Conservation (phyloP, 768 basidiomycete species). For the Trametes gibbosa region DNA sequence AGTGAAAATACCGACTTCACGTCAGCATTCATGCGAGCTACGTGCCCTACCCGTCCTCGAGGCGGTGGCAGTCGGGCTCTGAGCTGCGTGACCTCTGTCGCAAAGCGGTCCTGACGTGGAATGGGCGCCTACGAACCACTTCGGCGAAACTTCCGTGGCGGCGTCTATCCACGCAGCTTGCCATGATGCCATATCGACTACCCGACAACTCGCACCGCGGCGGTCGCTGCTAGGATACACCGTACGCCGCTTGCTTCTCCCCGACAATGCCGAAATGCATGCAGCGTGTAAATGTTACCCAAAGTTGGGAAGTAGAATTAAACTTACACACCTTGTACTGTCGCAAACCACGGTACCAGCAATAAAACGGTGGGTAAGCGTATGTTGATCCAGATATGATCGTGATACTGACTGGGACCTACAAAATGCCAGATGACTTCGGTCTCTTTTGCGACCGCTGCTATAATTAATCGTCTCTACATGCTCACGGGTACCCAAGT, state of each 20-base stretch:
- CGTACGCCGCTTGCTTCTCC: not conserved
- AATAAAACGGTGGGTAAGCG: too few relatives aligned
- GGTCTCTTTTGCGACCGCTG: not conserved
- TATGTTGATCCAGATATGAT: too few relatives aligned
- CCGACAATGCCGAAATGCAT: not conserved
- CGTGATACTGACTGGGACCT: too few relatives aligned
- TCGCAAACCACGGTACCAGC: too few relatives aligned
- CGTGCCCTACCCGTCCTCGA: not conserved
- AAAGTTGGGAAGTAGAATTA: too few relatives aligned
- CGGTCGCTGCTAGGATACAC: not conserved
- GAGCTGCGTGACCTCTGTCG: not conserved
- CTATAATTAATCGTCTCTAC: not conserved
- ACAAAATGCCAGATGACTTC: too few relatives aligned
- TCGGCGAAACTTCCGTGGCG: constrained; percentile 2
- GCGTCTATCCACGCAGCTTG: not conserved
- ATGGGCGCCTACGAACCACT: not conserved
- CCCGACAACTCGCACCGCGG: not conserved
- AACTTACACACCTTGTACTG: too few relatives aligned
- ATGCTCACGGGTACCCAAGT: constrained; percentile 9
- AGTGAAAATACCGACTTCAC: constrained; percentile 27
- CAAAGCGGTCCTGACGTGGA: not conserved
- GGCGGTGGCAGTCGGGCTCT: not conserved
- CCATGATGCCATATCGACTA: constrained; percentile 2
- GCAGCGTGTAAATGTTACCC: not conserved
- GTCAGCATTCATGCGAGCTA: constrained; percentile 15